These are phyloP conservation scores for Myochromella boudieri DNA, from an alignment of 768 basidiomycete genomes.

Conservation along the genomic window DNA sequence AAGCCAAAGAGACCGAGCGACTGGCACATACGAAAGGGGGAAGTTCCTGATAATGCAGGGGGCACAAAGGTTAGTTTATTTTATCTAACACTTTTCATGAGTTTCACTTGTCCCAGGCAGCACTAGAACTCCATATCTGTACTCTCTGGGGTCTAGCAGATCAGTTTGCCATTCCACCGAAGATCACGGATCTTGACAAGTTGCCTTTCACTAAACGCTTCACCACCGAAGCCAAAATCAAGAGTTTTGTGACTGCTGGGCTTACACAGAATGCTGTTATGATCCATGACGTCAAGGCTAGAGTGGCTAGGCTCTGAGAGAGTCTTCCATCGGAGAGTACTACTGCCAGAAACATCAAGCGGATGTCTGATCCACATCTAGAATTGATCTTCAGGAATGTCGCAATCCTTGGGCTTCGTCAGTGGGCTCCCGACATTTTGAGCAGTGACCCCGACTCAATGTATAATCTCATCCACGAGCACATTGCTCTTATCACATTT, in stretches of 20 bases:
- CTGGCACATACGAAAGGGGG: constrained; percentile 9
- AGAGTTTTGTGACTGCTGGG: constrained; percentile 4
- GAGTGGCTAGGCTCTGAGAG: too few species aligned
- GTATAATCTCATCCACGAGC: too few species aligned
- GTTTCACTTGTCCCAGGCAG: constrained; percentile 2
- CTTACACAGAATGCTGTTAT: constrained; percentile 12
- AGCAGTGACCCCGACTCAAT: too few species aligned
- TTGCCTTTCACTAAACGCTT: not conserved
- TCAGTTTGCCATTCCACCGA: constrained; percentile 12
- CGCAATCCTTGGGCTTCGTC: too few species aligned
- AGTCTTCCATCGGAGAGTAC: too few species aligned
- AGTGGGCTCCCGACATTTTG: constrained; percentile 19
- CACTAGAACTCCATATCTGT: constrained; percentile 11
- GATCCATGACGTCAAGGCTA: too few species aligned
- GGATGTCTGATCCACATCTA: too few species aligned
- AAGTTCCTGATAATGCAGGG: constrained; percentile 10
- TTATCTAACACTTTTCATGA: not conserved
- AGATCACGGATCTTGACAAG: constrained; percentile 7
- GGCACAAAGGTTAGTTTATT: constrained; percentile 10
- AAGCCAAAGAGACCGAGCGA: constrained; percentile 15
- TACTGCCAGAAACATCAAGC: constrained; percentile 4
- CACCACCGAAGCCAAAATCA: too few species aligned
- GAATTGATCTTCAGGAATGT: too few species aligned
- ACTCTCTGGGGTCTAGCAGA: constrained; percentile 13
- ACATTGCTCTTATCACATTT: too few species aligned